Percentiles rank a stretch among this genome's conserved stretches.
Evolutionary conservation across 306 rosid genomes (phyloP).

Genomic region (Vigna hirtella): DNA sequence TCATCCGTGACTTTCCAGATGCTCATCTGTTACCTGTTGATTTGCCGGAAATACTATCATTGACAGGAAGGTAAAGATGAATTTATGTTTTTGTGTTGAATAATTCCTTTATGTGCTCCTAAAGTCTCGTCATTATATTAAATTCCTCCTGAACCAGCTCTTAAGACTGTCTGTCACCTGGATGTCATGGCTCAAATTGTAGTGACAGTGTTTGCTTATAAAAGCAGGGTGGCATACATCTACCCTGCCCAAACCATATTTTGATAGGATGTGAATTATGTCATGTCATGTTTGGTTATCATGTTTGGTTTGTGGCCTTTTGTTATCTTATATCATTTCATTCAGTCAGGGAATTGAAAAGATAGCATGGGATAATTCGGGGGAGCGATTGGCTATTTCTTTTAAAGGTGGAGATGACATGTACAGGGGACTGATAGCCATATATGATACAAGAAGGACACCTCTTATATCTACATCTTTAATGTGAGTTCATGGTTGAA

Average conservation of each 20-base stretch:
- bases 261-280: not conserved
- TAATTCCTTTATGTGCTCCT: constrained; percentile 19
- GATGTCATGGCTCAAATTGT: not conserved
- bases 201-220: not conserved
- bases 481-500: constrained; percentile 66
- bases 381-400: constrained; percentile 93
- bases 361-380: constrained; percentile 97
- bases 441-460: constrained; percentile 82
- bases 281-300: not conserved
- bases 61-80: constrained; percentile 77
- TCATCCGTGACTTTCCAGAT: constrained; percentile 57
- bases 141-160: constrained; percentile 10
- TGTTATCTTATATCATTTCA: constrained; percentile 39
- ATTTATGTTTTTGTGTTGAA: constrained; percentile 23
- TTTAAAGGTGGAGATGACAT: constrained; percentile 78
- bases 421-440: constrained; percentile 81
- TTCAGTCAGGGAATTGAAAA: constrained; percentile 87
- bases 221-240: not conserved
- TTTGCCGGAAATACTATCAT: constrained; percentile 75
- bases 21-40: constrained; percentile 90
- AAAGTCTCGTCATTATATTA: not conserved
- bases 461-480: constrained; percentile 81
- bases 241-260: not conserved
- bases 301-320: constrained; percentile 4
- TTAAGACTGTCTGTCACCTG: not conserved